Evolutionary conservation across 306 rosid genomes (phyloP), one percentile per base, ranked within the genome.

Genomic region (Quillaja saponaria): DNA sequence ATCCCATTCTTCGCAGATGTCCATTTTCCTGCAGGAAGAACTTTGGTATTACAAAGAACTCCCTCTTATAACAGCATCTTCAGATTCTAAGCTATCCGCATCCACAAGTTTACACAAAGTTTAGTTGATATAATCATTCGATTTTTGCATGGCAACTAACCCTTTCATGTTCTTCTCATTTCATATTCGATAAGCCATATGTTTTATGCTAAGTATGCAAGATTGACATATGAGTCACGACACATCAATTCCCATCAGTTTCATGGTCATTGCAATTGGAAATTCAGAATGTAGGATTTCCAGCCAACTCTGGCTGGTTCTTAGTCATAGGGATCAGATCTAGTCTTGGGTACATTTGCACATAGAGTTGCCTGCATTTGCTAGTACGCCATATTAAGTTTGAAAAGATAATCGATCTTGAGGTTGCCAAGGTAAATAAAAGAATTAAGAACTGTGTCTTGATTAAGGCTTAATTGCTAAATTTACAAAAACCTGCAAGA

Each of bases 1-100:
- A 80, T 37, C 80, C 76, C 82, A 84, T 72, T 71, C 89, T 73
- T 46, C 72, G 89, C 38, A 72, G 41, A 68, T 82, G 75, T 67
- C 86, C 89, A 58, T 81, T 84, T 42, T 83, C 95, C 96, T 90
- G 72, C 78, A 71, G 34, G 31, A 63, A 67, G 44, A 20, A 37
- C 68, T 58, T 63, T 17, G 40, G 37, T 25, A 51, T 20, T 31
- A 15, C 54, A 59, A 64, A 81, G 69, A 55, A 49, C 15, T 34
- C 37, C 46, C 34, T 35, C 49, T 60, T 34, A 54, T 17, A 45
- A 58, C 55, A 44, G 37, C 34, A 39, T 66, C 28, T 63, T 58
- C 42, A 68, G 19, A 64, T 53, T 47, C 21, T n/a, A 41, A 47
- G 37, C 71, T 55, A 60, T 48, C 61, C 12, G 31, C n/a, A n/a